Evolutionary conservation across 1,284 basidiomycete species (phyloP), one percentile per base, ranked within the genome.

Genomic region (Ganoderma lingzhi): DNA sequence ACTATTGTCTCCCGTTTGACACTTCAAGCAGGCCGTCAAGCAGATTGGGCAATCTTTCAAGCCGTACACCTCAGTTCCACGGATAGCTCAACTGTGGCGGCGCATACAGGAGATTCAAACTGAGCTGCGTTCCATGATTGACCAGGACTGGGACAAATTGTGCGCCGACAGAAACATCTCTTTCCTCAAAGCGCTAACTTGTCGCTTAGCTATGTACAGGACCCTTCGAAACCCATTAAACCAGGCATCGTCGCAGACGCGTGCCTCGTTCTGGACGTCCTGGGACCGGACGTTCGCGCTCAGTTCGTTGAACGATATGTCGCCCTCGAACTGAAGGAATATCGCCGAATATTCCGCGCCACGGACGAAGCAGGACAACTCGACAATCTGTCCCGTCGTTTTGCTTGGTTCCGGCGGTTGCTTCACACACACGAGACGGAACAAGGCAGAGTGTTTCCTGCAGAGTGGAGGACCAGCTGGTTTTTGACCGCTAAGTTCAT

Each of bases 381-480:
- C 58, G 98, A 99, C 82, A 99, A 99, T 73, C 88, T 99, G 6
- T 90, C 95, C 0, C 86, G 97, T 19, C 89, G 98, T 48, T 99
- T 96, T 75, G 95, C 97, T 2, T 99, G 97, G 96, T 99, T 99
- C 82, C 86, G 94, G 30, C 87, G 97, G n/a, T 81, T 97, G n/a
- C 82, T 99, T 44, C 90, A 93, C 73, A 90, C 89, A 8, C 95
- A 98, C 79, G 96, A 98, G 74, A 88, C 93, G 23, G 96, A 99
- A 76, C 92, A 94, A 71, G 92, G 91, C 0, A 83, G 88, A 17
- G 88, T 95, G 0, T 98, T 98, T 78, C 95, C 96, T 15, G 77
- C 85, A 0, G 87, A 89, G 56, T 98, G 96, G 96, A 90, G 85
- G 66, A 92, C 97, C 30, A 91, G 90, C 0, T 93, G 94, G 85